Evolutionary conservation across 148 eudicot species (phyloP).

Genomic region (Chenopodium formosanum): DNA sequence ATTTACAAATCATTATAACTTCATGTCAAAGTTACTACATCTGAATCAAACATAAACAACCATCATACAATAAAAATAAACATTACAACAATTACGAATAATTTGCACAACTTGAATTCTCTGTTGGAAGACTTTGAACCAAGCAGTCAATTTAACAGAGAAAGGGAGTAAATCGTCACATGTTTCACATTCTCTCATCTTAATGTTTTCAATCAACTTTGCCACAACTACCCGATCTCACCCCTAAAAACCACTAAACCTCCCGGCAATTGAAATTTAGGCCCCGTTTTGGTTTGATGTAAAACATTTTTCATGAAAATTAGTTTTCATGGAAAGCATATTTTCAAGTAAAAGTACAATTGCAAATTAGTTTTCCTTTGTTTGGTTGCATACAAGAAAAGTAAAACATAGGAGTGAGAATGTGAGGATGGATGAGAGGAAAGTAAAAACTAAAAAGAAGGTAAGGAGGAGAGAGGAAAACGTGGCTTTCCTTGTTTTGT

Average conservation of each 20-base stretch:
- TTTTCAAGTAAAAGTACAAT: no score
- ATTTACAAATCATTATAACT: not conserved
- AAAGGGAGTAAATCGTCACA: not conserved
- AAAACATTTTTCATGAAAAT: no score
- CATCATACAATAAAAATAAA: conserved; percentile 3
- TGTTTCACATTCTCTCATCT: no score
- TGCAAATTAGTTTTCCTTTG: no score
- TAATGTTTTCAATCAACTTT: not conserved
- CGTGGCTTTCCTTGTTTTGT: no score
- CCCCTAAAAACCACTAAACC: not conserved
- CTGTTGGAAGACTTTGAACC: not conserved
- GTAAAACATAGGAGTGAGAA: no score
- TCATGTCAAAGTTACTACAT: not conserved
- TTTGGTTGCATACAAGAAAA: no score
- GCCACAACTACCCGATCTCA: not conserved
- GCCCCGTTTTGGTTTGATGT: no score
- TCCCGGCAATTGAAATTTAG: not conserved
- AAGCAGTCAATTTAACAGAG: not conserved
- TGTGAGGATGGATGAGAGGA: no score
- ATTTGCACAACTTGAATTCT: not conserved
- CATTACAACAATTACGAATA: not conserved
- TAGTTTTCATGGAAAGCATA: no score
- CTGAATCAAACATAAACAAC: conserved; percentile 3
- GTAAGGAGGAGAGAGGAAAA: no score
- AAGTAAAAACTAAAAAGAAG: no score